phyloP scores from a whole-genome alignment of 768 basidiomycete genomes.

The Termitomyces sp. region DNA sequence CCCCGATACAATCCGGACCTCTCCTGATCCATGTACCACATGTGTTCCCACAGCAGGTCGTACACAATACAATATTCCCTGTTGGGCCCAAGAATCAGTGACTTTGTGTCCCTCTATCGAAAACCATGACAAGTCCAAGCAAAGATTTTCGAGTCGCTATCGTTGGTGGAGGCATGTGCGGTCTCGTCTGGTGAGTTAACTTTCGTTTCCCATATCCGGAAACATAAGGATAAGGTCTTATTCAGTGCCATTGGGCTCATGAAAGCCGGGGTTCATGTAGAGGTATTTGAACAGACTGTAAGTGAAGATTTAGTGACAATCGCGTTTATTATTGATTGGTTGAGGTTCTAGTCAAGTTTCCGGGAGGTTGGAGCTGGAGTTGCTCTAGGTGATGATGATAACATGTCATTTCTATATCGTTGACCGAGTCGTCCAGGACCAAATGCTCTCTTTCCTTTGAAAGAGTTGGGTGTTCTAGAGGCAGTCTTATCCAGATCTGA shows the following conservation, averaged over 20 bases:
- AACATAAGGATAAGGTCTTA: not conserved
- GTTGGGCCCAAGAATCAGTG: not conserved
- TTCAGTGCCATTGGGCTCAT: not conserved
- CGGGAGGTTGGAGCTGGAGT: slow-evolving; percentile 51
- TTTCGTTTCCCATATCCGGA: not conserved
- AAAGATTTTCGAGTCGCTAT: not conserved
- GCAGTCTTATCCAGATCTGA: slow-evolving; percentile 33
- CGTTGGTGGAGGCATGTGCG: not conserved
- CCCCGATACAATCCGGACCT: not conserved
- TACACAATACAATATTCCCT: not conserved
- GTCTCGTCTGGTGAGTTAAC: not conserved
- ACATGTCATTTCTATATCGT: not conserved
- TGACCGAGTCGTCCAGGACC: slow-evolving; percentile 28
- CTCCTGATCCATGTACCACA: not conserved
- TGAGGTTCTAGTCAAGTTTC: slow-evolving; percentile 32
- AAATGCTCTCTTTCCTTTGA: slow-evolving; percentile 42
- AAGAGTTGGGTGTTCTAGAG: slow-evolving; percentile 38
- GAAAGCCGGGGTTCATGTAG: not conserved
- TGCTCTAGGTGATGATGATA: slow-evolving; percentile 31
- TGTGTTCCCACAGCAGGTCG: not conserved
- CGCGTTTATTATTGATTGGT: not conserved
- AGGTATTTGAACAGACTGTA: not conserved
- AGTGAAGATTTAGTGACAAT: not conserved
- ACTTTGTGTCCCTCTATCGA: not conserved
- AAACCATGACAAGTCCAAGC: not conserved